Percentiles rank a stretch among this genome's conserved stretches.
phyloP scores from a whole-genome alignment of 257 asterid species.

The Misopates orontium region DNA sequence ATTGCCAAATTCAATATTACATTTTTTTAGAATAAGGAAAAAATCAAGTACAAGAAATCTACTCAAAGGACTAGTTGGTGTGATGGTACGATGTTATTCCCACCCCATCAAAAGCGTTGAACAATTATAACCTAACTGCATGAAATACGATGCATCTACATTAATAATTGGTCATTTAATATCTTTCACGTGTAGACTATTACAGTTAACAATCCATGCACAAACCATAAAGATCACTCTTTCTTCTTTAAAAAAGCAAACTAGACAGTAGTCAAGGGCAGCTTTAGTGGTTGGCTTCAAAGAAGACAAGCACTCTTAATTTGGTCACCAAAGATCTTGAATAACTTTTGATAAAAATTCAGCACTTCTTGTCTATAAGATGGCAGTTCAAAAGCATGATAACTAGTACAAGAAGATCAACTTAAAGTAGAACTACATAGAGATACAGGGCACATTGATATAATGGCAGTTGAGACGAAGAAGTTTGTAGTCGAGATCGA shows the following conservation, averaged over 20 bases:
- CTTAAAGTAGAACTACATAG: background rate
- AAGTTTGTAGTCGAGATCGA: slow-evolving; percentile 58
- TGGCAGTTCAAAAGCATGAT: slow-evolving; percentile 6
- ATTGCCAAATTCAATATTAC: background rate
- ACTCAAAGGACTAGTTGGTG: background rate
- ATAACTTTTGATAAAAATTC: background rate
- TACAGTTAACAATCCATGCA: background rate
- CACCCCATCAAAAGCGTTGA: background rate
- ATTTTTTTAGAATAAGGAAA: no score
- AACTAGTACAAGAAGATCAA: background rate
- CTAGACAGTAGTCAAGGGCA: slow-evolving; percentile 34
- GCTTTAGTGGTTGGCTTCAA: slow-evolving; percentile 37
- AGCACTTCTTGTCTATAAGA: slow-evolving; percentile 27
- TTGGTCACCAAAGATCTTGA: slow-evolving; percentile 49
- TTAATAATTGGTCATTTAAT: background rate
- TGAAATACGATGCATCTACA: background rate
- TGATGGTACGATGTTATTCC: background rate
- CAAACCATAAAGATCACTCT: background rate
- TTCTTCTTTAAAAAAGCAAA: slow-evolving; percentile 20
- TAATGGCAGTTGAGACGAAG: slow-evolving; percentile 33
- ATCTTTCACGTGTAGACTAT: background rate
- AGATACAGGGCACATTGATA: background rate
- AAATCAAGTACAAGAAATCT: background rate
- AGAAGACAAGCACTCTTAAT: slow-evolving; percentile 20
- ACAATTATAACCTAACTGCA: slow-evolving; percentile 9